Evolutionary conservation across 306 rosid genomes (phyloP).

Genomic region (Fragaria iinumae): DNA sequence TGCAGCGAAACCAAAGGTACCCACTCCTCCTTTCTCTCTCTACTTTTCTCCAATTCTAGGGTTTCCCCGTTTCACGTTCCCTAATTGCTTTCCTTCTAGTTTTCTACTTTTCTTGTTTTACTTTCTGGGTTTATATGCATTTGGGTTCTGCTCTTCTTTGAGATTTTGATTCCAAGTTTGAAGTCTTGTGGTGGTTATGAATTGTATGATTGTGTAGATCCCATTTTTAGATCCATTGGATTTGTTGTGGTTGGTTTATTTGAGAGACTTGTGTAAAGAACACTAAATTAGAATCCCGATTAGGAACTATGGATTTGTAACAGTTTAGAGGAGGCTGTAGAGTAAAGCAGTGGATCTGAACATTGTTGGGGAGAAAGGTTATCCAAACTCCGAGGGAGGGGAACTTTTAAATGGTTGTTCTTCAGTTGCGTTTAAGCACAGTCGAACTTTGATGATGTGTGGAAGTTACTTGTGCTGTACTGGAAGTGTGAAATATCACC

Average conservation of each 20-base stretch:
- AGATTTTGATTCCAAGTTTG: slow-evolving; percentile 10
- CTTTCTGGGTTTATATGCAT: slow-evolving; percentile 6
- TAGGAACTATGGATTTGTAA: not conserved
- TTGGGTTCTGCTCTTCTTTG: not conserved
- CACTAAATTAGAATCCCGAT: not conserved
- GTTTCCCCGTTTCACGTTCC: slow-evolving; percentile 4
- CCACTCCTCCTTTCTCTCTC: slow-evolving; percentile 24
- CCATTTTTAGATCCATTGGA: not conserved
- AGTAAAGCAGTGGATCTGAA: not conserved
- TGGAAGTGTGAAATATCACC: not conserved
- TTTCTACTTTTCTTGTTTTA: not conserved
- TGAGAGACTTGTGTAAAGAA: not conserved
- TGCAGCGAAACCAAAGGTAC: slow-evolving; percentile 21
- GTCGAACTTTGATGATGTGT: not conserved
- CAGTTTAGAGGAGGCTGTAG: not conserved
- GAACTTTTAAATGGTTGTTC: not conserved
- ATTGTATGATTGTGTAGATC: not conserved
- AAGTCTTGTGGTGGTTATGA: slow-evolving; percentile 9
- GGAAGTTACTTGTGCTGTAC: not conserved
- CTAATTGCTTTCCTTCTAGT: not conserved
- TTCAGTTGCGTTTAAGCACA: not conserved
- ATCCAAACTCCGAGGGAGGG: not conserved
- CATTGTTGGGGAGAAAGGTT: not conserved
- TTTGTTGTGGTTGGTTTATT: not conserved
- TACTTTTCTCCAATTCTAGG: slow-evolving; percentile 18